Base-by-base conservation (phyloP, 805 yeast species). In the Saccharomycopsis fibuligera region DNA sequence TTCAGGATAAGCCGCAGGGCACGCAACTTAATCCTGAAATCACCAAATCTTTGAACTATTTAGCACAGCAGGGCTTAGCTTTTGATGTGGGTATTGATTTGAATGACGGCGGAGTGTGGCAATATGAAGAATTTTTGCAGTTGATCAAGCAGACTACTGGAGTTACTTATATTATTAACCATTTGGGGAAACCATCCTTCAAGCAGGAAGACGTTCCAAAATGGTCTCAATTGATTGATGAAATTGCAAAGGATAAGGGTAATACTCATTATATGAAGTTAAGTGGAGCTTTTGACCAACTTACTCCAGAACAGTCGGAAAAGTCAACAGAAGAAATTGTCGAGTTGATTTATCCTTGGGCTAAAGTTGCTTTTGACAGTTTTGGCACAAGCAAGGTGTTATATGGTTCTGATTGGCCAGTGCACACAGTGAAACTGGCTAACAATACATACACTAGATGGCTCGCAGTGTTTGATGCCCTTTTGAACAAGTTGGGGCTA, bases 381-480 rank as follows among this genome's bases (percentile, higher is more conserved):
- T 67, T 60, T 60, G 73, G 70, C 35, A 53, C 50, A 3, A 58
- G 62, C 3, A 53, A 60, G 8, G 54, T 68, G 9, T 60, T 71
- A 10, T 71, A 68, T 67, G 75, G 73, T 3, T 68, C 72, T 50
- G 73, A 71, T 52, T 71, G 74, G 74, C 76, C 76, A 2, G 71
- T 71, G 4, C 66, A 69, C 43, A 61, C 62, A 45, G 23, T 62
- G 41, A 44, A 49, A 3, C 56, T 57, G 12, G 40, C 27, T 3
- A 44, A 42, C 1, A 42, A 41, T 12, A 49, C 60, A 1, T 58
- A 57, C 46, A 23, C 40, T 2, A 60, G 54, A 27, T 66, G 69
- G 69, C 47, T 49, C 3, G 31, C 27, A 2, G 49, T 63, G 10
- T 53, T 59, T 2, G 59, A 59, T 19, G 24, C 14, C 24, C 33